Base-by-base conservation (phyloP, 768 basidiomycete species). In the Pleurotus giganteus region DNA sequence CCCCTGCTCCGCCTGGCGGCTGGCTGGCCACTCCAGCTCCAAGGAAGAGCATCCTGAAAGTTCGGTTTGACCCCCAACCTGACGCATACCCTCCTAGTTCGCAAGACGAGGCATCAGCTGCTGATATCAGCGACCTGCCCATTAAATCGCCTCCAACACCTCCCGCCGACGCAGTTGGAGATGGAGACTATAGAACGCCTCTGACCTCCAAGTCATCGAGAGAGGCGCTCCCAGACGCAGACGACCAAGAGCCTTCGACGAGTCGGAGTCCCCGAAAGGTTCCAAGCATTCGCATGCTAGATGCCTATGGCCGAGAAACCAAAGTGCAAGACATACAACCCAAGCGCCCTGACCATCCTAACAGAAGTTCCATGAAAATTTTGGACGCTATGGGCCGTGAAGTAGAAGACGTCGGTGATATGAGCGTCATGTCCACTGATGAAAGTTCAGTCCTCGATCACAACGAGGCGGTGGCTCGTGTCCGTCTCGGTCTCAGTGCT, bases 321-420 rank as follows among this genome's bases (percentile, higher is more conserved):
- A 47, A 26, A 47, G 11, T 37, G 17, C 32, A 51, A 15, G 46
- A 47, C 26, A 13, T 15, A 15, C 67, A 69, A 58, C 45, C 41
- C 4, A 57, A 63, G 57, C 32, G 57, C 37, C 52, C 60, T 9
- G 42, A 55, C 46, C 27, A 42, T 37, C n/a, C 41, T 47, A 39
- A 51, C 45, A 13, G 49, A 52, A 28, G 21, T 21, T 17, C 57
- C 24, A 72, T 89, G 47, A 79, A 85, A 39, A 70, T 89, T 29
- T 77, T 88, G 37, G 88, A 91, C 63, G 84, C 84, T 4, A 83
- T 86, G 80, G 88, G 87, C 6, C 77, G 72, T 50, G 81, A 84
- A 60, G 71, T 87, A 13, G 74, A 78, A 51, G 73, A 71, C 4
- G 57, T 54, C 37, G 55, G 44, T 34, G 56, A 65, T 24, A 54